phyloP scores from a whole-genome alignment of 2,329 filamentous ascomycete genomes.

The Sclerotinia spermophila region DNA sequence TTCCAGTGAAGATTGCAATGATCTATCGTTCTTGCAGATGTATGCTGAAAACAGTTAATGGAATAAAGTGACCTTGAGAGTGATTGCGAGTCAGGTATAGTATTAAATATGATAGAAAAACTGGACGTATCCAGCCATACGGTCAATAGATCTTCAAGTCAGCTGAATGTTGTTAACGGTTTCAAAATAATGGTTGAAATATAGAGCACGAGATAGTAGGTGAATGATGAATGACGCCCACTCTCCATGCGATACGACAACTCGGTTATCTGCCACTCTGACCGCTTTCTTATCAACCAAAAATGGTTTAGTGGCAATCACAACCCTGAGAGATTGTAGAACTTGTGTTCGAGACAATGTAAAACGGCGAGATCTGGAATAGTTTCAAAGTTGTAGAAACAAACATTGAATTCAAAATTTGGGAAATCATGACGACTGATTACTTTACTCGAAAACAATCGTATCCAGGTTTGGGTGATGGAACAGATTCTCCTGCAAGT shows the following conservation, averaged over 20 bases:
- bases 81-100: not conserved
- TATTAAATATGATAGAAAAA: conserved; percentile 12
- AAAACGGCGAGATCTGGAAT: not conserved
- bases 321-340: not conserved
- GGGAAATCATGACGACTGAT: conserved; percentile 31
- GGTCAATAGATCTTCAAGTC: conserved; percentile 8
- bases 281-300: conserved; percentile 18
- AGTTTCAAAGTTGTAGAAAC: not conserved
- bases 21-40: conserved; percentile 25
- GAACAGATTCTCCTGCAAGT: conserved; percentile 26
- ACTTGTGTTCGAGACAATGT: conserved; percentile 4
- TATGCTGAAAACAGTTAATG: conserved; percentile 21
- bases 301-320: not conserved
- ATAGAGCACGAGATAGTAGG: conserved; percentile 13
- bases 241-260: not conserved
- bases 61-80: conserved; percentile 22
- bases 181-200: conserved; percentile 1
- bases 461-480: conserved; percentile 28
- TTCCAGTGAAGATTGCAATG: not conserved
- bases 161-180: conserved; percentile 12
- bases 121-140: not conserved
- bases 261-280: conserved; percentile 2
- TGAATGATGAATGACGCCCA: conserved; percentile 5
- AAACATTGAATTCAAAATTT: not conserved
- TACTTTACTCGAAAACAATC: conserved; percentile 29